Base-by-base conservation (phyloP, 441 rosid genomes). In the Pelargonium myrrhifolium region DNA sequence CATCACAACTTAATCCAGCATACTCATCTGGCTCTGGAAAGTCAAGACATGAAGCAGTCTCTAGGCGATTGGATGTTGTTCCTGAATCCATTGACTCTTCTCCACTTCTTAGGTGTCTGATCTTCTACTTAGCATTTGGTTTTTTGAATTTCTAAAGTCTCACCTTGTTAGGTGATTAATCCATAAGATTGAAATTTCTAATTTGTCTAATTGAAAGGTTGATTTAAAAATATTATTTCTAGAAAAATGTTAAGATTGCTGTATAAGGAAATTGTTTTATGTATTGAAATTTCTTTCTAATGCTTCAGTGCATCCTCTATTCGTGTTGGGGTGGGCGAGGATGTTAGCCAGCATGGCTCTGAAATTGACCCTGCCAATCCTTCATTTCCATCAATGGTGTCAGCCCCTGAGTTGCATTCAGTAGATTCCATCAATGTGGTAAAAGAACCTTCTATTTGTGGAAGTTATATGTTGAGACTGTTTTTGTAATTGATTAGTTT, bases 11-110 rank as follows among this genome's bases (percentile, higher is more conserved):
- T 66, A 76, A 68, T 65, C 60, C 85, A 53, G 88, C 81, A 21
- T 82, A 84, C 72, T 67, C 85, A 49, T 76, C 95, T 15, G 22
- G 73, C 70, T 62, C 79, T 11, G 90, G 79, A 73, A 88, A 78
- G 65, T 58, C 83, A 60, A 89, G 85, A 59, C 72, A 80, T 62
- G 96, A 89, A 64, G 67, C 77, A 42, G 85, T 75, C 39, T 78
- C 93, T 69, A 83, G 85, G 69, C 77, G 87, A 64, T 56, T 80
- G 71, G 98, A 95, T 78, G 79, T 81, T 73, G 71, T 82, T 76
- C 74, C 90, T 45, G 96, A 86, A 75, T 80, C 84, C 58, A 73
- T 76, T 66, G 99, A 87, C 53, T 71, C 93, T 47, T 78, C 86
- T 73, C 74, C 88, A 24, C 76, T 80, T 76, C 67, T 82, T 43